Evolutionary conservation across 805 yeast genomes (phyloP), one percentile per base, ranked within the genome.

Genomic region (Saccharomycopsis sp.): DNA sequence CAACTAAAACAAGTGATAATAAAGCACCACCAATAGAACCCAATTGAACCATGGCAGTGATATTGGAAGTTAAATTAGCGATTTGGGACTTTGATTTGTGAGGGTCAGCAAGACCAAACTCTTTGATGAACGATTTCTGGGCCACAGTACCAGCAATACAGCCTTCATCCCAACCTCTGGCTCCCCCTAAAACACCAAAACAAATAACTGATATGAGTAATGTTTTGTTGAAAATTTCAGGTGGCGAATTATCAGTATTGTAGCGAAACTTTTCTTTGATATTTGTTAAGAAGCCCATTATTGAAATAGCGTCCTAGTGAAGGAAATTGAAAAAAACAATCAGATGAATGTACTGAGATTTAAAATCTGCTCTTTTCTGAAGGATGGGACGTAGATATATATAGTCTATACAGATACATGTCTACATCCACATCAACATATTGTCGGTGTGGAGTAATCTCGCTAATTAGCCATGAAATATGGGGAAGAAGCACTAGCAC

Each of bases 141-240:
- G 71, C 63, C 17, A 70, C 60, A 4, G 68, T 59, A 9, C 76
- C 77, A 6, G 75, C 60, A 27, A 71, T 64, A 48, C 59, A 60
- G 27, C 81, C 81, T 56, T 77, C 81, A 56, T 77, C 81, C 38
- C 64, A 68, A 11, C 81, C 82, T 58, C 82, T 60, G 4, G 77
- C 76, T 27, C 72, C 64, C 4, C 82, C 82, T 36, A 75, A 57
- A 14, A 75, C 56, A 38, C 81, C 82, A 58, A 75, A 77, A 2
- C 72, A 64, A 24, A 69, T 59, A 11, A 73, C 69, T 1, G 74
- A 63, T 37, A 67, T 51, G 57, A 60, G 73, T 31, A 76, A 63
- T 6, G 68, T 65, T 54, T 60, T 51, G 61, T 75, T 75, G 51
- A 65, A 74, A 23, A 72, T 67, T 49, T 73, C 73, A 33, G 57